These are phyloP conservation scores for Sclerotinia glacialis DNA, from an alignment of 2,329 filamentous ascomycete genomes.

Conservation along the genomic window DNA sequence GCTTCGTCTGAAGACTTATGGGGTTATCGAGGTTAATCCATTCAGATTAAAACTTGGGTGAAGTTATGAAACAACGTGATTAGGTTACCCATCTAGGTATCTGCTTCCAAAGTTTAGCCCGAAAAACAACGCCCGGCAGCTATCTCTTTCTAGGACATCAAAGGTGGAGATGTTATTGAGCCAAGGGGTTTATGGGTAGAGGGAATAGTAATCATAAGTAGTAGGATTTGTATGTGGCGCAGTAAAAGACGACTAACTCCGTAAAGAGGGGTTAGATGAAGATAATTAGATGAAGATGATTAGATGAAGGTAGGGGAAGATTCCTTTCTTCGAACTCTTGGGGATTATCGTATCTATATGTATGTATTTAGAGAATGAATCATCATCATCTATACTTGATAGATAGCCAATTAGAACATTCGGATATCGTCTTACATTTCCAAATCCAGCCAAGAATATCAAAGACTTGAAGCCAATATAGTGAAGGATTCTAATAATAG, in stretches of 20 bases:
- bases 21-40: slow-evolving; percentile 7
- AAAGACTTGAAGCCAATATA: neutral
- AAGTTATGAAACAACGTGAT: neutral
- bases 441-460: neutral
- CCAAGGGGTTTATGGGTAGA: neutral
- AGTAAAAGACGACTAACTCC: neutral
- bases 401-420: neutral
- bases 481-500: slow-evolving; percentile 16
- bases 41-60: neutral
- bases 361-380: neutral
- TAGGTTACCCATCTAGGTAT: neutral
- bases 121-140: neutral
- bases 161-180: slow-evolving; percentile 9
- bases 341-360: neutral
- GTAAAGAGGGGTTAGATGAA: slow-evolving; percentile 20
- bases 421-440: neutral
- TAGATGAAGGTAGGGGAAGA: too few relatives aligned
- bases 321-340: neutral
- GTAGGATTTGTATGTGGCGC: slow-evolving; percentile 19
- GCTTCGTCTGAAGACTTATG: neutral
- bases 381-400: neutral
- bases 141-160: neutral
- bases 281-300: too few relatives aligned
- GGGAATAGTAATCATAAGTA: neutral
- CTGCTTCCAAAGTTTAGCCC: slow-evolving; percentile 3